A percentile compares a stretch with the other conserved stretches of the same genome.
Conservation (phyloP, 345 rosid genomes). For the Mangifera indica region DNA sequence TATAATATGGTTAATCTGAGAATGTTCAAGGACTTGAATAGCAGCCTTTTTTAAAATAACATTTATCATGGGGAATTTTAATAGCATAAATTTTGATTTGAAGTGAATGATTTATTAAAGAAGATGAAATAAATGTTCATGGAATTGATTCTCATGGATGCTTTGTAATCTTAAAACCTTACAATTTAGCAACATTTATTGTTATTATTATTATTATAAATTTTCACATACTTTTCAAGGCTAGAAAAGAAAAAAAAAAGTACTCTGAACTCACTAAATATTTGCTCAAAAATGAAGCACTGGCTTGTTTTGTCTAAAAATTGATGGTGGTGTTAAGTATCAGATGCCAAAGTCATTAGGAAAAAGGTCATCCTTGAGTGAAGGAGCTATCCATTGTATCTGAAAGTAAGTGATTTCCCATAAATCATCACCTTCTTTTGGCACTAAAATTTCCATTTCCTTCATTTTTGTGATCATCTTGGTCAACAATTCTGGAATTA, state of each 20-base stretch:
- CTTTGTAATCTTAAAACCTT: no score
- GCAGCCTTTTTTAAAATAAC: not conserved
- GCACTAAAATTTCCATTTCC: slow-evolving; percentile 60
- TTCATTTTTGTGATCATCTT: slow-evolving; percentile 69
- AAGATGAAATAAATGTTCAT: no score
- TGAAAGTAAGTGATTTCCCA: slow-evolving; percentile 88
- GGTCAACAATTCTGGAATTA: slow-evolving; percentile 60
- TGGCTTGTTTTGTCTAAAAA: not conserved
- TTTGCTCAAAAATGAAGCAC: not conserved
- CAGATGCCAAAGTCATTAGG: slow-evolving; percentile 43
- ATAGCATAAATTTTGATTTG: no score
- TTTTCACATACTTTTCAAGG: no score
- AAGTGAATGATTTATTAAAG: no score
- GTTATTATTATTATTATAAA: no score
- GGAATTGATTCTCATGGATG: no score
- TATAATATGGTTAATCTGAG: not conserved
- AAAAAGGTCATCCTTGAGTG: slow-evolving; percentile 77
- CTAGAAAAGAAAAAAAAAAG: no score
- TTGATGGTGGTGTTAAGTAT: no score
- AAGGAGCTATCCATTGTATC: slow-evolving; percentile 94
- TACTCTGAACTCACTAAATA: no score
- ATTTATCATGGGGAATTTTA: no score
- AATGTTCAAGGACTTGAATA: not conserved
- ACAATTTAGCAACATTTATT: no score
- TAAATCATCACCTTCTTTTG: slow-evolving; percentile 63